These are phyloP conservation scores for Rhazya stricta DNA, from an alignment of 257 asterid genomes.

Conservation along the genomic window DNA sequence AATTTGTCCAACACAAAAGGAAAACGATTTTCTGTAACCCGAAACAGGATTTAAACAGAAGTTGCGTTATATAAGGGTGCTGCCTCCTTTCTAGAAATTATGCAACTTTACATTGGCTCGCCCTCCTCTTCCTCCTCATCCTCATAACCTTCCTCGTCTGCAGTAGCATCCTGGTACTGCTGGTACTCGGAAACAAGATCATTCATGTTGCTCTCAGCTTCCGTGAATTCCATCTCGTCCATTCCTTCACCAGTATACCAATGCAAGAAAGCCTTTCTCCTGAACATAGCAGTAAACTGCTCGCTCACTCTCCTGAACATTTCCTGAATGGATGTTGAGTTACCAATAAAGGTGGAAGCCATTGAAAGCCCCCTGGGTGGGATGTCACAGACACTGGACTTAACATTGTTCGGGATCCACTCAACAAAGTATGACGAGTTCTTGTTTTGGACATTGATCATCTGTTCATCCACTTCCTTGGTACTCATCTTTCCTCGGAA, in stretches of 20 bases:
- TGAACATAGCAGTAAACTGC: conserved; percentile 90
- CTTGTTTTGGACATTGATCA: conserved; percentile 85
- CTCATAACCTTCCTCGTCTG: conserved; percentile 71
- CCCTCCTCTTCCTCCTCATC: conserved; percentile 61
- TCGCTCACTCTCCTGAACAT: conserved; percentile 93
- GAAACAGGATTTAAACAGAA: not conserved
- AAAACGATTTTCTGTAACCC: not conserved
- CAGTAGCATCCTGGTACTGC: conserved; percentile 94
- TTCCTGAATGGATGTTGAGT: conserved; percentile 85
- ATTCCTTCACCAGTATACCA: conserved; percentile 89
- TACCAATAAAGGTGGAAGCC: conserved; percentile 84
- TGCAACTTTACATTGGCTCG: conserved; percentile 18
- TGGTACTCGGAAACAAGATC: conserved; percentile 88
- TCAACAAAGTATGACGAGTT: conserved; percentile 85
- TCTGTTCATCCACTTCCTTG: conserved; percentile 82
- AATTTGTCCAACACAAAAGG: not conserved
- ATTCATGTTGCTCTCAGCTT: conserved; percentile 89
- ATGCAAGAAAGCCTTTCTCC: conserved; percentile 93
- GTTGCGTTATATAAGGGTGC: not conserved
- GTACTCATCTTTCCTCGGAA: conserved; percentile 92
- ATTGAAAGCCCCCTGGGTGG: conserved; percentile 84
- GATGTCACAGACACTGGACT: conserved; percentile 86
- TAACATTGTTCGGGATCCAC: conserved; percentile 91
- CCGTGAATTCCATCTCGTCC: conserved; percentile 88
- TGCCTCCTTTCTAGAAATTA: not conserved